Conservation (phyloP, 768 basidiomycete species). For the Terana coerulea region DNA sequence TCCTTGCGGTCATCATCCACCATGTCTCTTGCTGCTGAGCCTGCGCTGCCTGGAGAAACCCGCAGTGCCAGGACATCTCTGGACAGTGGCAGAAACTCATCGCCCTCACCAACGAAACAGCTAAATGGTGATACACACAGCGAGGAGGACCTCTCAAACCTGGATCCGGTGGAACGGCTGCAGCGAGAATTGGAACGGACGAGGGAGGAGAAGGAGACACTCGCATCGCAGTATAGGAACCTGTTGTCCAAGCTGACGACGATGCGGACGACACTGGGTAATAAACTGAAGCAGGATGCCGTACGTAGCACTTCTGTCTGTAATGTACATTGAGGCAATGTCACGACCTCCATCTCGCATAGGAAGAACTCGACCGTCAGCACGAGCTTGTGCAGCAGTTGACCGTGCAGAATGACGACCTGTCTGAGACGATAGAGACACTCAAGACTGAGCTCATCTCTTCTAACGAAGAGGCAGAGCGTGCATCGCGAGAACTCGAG, state of each 20-base stretch:
- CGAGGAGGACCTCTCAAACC: slow-evolving; percentile 32
- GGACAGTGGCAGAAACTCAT: slow-evolving; percentile 21
- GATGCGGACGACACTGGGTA: slow-evolving; percentile 91
- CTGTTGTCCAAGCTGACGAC: slow-evolving; percentile 85
- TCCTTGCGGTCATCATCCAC: too few species aligned
- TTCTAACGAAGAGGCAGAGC: slow-evolving; percentile 73
- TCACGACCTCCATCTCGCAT: slow-evolving; percentile 21
- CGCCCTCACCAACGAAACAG: slow-evolving; percentile 25
- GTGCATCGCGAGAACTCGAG: slow-evolving; percentile 66
- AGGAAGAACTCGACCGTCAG: slow-evolving; percentile 98
- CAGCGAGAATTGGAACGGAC: slow-evolving; percentile 74
- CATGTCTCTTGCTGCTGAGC: slow-evolving; percentile 10
- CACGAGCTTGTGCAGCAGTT: slow-evolving; percentile 82
- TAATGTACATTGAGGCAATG: neutral
- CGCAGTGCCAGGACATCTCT: slow-evolving; percentile 22
- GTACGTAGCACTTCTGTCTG: slow-evolving; percentile 44
- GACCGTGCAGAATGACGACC: slow-evolving; percentile 72
- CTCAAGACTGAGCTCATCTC: slow-evolving; percentile 76
- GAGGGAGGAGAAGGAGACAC: slow-evolving; percentile 82
- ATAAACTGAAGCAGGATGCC: slow-evolving; percentile 94
- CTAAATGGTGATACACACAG: slow-evolving; percentile 19
- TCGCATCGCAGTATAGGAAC: slow-evolving; percentile 80
- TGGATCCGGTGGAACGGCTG: slow-evolving; percentile 55
- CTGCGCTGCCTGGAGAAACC: slow-evolving; percentile 12
- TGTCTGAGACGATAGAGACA: slow-evolving; percentile 67